Conservation (phyloP, 176 grass and related monocot genomes). For the Aechmea fasciata region DNA sequence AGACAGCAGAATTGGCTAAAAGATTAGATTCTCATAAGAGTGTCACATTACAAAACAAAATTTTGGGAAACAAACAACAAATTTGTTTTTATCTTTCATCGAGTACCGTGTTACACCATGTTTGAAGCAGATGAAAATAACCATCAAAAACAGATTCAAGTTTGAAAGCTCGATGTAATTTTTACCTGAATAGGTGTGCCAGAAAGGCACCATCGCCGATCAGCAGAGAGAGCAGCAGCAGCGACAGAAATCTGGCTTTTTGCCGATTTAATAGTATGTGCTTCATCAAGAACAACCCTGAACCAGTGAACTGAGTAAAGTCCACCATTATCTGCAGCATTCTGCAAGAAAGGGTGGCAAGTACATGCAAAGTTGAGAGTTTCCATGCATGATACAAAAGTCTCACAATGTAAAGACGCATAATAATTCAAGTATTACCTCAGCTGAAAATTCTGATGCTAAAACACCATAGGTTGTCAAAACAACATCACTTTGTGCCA, state of each 20-base stretch:
- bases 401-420: constrained; percentile 23
- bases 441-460: constrained; percentile 82
- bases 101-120: background rate
- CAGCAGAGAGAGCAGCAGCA: constrained; percentile 58
- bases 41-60: background rate
- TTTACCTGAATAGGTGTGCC: constrained; percentile 95
- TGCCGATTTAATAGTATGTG: constrained; percentile 80
- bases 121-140: background rate
- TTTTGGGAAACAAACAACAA: background rate
- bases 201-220: constrained; percentile 94
- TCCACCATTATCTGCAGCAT: constrained; percentile 52
- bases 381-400: background rate
- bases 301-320: constrained; percentile 78
- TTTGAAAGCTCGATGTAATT: background rate
- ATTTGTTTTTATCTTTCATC: background rate
- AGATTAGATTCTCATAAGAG: background rate
- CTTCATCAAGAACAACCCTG: constrained; percentile 93
- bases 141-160: background rate
- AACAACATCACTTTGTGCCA: constrained; percentile 80
- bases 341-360: constrained; percentile 28
- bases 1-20: background rate
- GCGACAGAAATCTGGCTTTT: constrained; percentile 85
- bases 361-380: background rate
- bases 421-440: constrained; percentile 42
- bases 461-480: constrained; percentile 91